Conservation (phyloP, 768 basidiomycete genomes). For the Mycena haematopus region DNA sequence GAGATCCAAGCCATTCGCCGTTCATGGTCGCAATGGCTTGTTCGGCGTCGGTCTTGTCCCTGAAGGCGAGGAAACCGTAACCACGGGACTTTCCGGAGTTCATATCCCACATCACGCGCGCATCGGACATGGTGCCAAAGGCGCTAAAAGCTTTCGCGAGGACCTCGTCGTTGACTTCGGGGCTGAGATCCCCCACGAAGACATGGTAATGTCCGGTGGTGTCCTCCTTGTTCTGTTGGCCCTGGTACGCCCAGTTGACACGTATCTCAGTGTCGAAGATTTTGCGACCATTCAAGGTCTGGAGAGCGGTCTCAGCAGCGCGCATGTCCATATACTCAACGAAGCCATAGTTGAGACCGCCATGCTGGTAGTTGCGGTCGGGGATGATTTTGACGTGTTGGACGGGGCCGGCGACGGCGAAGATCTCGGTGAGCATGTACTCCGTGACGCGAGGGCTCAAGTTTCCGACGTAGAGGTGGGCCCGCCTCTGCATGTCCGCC, state of each 20-base stretch:
- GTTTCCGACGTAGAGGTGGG: conserved; percentile 99
- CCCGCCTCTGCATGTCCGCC: conserved; percentile 67
- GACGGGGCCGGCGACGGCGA: conserved; percentile 95
- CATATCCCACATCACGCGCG: conserved; percentile 99
- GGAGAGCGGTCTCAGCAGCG: conserved; percentile 97
- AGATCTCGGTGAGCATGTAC: conserved; percentile 98
- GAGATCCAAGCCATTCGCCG: conserved; percentile 97
- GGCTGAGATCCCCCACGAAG: conserved; percentile 99
- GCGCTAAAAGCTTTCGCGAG: conserved; percentile 96
- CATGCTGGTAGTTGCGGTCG: conserved; percentile 98
- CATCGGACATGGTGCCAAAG: conserved; percentile 96
- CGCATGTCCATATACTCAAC: conserved; percentile 99
- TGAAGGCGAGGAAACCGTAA: conserved; percentile 97
- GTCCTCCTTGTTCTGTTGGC: conserved; percentile 98
- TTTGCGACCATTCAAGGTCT: conserved; percentile 98
- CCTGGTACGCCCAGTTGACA: conserved; percentile 99
- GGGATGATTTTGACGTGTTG: conserved; percentile 99
- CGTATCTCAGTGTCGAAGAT: conserved; percentile 99
- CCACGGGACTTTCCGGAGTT: conserved; percentile 98
- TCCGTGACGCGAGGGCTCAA: conserved; percentile 97
- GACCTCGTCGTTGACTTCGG: conserved; percentile 98
- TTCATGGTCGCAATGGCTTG: conserved; percentile 99
- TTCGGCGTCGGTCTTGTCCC: conserved; percentile 98
- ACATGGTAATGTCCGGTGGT: conserved; percentile 97
- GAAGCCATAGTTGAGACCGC: conserved; percentile 98